Evolutionary conservation across 305 asterid genomes (phyloP).

Genomic region (Fraxinus greggii): DNA sequence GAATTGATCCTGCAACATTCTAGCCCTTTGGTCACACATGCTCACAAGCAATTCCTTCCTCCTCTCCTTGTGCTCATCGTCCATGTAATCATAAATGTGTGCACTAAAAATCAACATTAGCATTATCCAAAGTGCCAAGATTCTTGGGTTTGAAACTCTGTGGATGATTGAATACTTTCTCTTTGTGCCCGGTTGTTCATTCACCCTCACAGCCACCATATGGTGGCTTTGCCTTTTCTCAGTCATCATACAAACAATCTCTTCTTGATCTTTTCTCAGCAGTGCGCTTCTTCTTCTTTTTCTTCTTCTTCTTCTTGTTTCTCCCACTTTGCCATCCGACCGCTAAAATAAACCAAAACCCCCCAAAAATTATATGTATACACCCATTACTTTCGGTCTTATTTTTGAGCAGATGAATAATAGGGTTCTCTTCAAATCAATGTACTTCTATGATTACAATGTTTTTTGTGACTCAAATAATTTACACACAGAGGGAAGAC

Average conservation of each 20-base stretch:
- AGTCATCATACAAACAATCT: slow-evolving; percentile 43
- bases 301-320: neutral
- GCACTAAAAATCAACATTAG: slow-evolving; percentile 28
- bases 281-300: neutral
- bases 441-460: slow-evolving; percentile 36
- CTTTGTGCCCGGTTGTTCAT: slow-evolving; percentile 48
- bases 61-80: slow-evolving; percentile 49
- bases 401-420: slow-evolving; percentile 33
- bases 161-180: slow-evolving; percentile 41
- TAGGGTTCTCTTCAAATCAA: slow-evolving; percentile 31
- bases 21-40: slow-evolving; percentile 94
- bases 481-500: slow-evolving; percentile 24
- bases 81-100: slow-evolving; percentile 36
- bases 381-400: slow-evolving; percentile 33
- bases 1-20: slow-evolving; percentile 94
- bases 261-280: slow-evolving; percentile 6
- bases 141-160: slow-evolving; percentile 32
- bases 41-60: slow-evolving; percentile 74
- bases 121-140: slow-evolving; percentile 50
- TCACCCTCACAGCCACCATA: slow-evolving; percentile 56
- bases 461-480: slow-evolving; percentile 37
- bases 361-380: slow-evolving; percentile 23
- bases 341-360: slow-evolving; percentile 19
- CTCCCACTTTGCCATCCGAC: slow-evolving; percentile 25
- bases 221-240: slow-evolving; percentile 58